Base-by-base conservation (phyloP, 441 rosid species). In the Corymbia citriodora region DNA sequence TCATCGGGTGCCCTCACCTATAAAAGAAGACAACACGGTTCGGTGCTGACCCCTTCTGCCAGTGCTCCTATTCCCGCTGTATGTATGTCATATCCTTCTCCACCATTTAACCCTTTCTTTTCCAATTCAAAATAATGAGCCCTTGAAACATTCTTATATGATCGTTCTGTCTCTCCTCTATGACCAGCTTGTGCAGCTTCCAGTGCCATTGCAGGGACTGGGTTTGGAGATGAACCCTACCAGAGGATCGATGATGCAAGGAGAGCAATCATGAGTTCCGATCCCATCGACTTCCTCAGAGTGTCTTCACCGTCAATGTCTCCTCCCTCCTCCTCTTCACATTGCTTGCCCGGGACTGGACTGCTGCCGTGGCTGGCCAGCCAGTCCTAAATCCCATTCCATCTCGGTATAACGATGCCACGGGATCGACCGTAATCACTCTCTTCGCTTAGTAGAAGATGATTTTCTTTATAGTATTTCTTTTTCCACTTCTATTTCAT, bases 21-120 rank as follows among this genome's bases (percentile, higher is more conserved):
- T 92, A 95, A 93, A 52, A 93, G 96, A 91, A 90, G 95, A 92
- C 88, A 89, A 68, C 91, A 92, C 21, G 25, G 63, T 74, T 18
- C 15, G 52, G 53, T 45, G 85, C 85, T 45, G 85, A 79, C n/a
- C 79, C 55, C 91, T 49, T n/a, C 55, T 23, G 36, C 87, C 89
- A 70, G 81, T 59, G 36, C 88, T 88, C 72, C 89, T 61, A 68
- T 87, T 55, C 90, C 92, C 45, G 88, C 88, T 55, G 96, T 93
- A 93, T 50, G 92, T 81, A 14, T 57, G 57, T 31, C 89, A 87
- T 27, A 45, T 45, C 85, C 85, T 79, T 79, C 85, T 79, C 85
- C 50, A 23, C 53, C 85, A 1, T 79, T 45, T 23, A 23, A 6
- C n/a, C 52, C n/a, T 79, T 79, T n/a, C 53, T 45, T 45, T 45